Conservation (phyloP, 805 yeast species). For the Candida namnaoensis region DNA sequence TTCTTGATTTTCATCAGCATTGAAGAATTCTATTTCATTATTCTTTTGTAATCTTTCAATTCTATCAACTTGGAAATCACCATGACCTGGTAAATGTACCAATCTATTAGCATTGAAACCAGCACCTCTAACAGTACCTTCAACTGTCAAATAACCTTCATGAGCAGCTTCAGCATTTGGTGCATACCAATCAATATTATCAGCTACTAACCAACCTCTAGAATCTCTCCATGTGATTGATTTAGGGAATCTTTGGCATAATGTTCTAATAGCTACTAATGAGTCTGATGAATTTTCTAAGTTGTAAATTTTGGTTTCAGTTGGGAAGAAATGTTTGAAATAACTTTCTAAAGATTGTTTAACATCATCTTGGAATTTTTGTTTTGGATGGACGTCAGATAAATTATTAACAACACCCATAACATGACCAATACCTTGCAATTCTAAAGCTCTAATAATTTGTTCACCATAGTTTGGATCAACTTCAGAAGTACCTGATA, state of each 20-base stretch:
- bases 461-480: slow-evolving; percentile 79
- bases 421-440: slow-evolving; percentile 86
- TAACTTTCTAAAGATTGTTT: slow-evolving; percentile 56
- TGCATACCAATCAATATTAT: slow-evolving; percentile 37
- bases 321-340: slow-evolving; percentile 72
- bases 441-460: slow-evolving; percentile 75
- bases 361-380: slow-evolving; percentile 67
- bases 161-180: slow-evolving; percentile 15
- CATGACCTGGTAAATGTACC: slow-evolving; percentile 82
- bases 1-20: slow-evolving; percentile 38
- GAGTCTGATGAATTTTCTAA: slow-evolving; percentile 63
- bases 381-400: slow-evolving; percentile 57
- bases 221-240: slow-evolving; percentile 86
- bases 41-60: slow-evolving; percentile 43
- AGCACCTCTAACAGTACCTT: slow-evolving; percentile 81
- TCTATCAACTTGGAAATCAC: slow-evolving; percentile 73
- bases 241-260: slow-evolving; percentile 84
- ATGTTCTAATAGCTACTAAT: slow-evolving; percentile 57
- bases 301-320: slow-evolving; percentile 67
- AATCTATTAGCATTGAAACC: slow-evolving; percentile 74
- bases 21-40: slow-evolving; percentile 18
- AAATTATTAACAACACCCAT: slow-evolving; percentile 75
- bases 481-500: slow-evolving; percentile 82
- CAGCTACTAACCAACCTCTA: slow-evolving; percentile 84
- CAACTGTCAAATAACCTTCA: slow-evolving; percentile 44